phyloP scores from a whole-genome alignment of 2,329 filamentous ascomycete genomes.

The Alternaria longipes region DNA sequence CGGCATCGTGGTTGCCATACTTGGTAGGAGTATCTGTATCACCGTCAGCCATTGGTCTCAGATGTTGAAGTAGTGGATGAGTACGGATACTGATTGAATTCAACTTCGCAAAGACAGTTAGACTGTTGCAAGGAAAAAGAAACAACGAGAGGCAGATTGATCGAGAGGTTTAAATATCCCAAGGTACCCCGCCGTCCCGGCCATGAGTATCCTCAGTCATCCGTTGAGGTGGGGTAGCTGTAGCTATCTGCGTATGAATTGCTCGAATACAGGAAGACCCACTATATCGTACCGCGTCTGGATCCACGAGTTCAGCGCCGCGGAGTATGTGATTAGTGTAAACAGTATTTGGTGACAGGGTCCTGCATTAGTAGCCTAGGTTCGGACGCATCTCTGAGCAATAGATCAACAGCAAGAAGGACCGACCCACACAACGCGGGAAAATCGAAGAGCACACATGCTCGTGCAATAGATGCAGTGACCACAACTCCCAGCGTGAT shows the following conservation, averaged over 20 bases:
- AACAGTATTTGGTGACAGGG: conserved; percentile 1
- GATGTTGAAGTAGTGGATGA: conserved; percentile 14
- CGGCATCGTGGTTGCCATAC: conserved; percentile 45
- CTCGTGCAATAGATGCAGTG: not conserved
- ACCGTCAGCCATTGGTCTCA: conserved; percentile 31
- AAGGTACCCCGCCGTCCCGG: conserved; percentile 8
- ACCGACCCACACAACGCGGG: not conserved
- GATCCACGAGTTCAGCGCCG: conserved; percentile 8
- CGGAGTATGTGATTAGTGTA: conserved; percentile 17
- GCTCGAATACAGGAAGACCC: conserved; percentile 11
- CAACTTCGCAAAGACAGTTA: not conserved
- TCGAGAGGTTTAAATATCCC: conserved; percentile 32
- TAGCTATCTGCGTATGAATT: conserved; percentile 18
- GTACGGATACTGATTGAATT: conserved; percentile 29
- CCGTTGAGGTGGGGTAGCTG: conserved; percentile 43
- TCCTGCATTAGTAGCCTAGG: conserved; percentile 4
- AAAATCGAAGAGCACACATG: not conserved
- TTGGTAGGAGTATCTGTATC: conserved; percentile 32
- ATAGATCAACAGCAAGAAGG: conserved; percentile 2
- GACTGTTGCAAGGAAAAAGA: conserved; percentile 1
- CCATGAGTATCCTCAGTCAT: conserved; percentile 30
- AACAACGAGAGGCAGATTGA: conserved; percentile 6
- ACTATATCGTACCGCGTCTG: conserved; percentile 11
- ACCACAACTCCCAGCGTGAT: not conserved
- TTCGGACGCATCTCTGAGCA: conserved; percentile 8